Evolutionary conservation across 768 basidiomycete genomes (phyloP).

Genomic region (Kwoniella bestiolae): DNA sequence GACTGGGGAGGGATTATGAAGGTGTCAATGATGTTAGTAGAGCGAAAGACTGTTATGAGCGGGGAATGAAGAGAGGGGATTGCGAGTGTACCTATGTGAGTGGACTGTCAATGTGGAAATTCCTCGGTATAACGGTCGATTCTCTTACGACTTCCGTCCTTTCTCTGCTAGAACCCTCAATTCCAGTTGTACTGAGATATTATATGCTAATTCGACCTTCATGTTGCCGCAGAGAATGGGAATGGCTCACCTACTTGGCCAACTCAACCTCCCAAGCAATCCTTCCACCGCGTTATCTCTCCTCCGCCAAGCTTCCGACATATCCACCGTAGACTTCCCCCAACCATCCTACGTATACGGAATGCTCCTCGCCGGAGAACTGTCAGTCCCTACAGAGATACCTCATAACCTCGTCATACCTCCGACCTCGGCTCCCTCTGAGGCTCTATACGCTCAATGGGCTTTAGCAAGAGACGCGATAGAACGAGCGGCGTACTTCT

Average conservation of each 20-base stretch:
- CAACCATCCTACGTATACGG: constrained; percentile 72
- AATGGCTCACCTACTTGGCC: constrained; percentile 88
- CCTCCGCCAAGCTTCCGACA: constrained; percentile 75
- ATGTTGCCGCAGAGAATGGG: constrained; percentile 96
- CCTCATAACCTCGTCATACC: constrained; percentile 64
- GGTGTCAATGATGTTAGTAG: constrained; percentile 71
- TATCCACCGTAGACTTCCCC: constrained; percentile 74
- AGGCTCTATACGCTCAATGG: constrained; percentile 51
- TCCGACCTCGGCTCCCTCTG: constrained; percentile 57
- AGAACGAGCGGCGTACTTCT: constrained; percentile 81
- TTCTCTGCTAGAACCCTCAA: too few relatives aligned
- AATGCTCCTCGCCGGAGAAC: constrained; percentile 83
- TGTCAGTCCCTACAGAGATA: constrained; percentile 66
- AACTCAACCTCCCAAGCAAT: constrained; percentile 69
- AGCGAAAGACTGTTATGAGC: constrained; percentile 84
- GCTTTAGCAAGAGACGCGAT: constrained; percentile 75
- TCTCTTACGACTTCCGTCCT: too few relatives aligned
- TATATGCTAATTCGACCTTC: too few relatives aligned
- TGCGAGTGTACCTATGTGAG: constrained; percentile 81
- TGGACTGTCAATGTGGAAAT: too few relatives aligned
- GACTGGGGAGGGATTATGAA: constrained; percentile 89
- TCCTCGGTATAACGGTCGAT: too few relatives aligned
- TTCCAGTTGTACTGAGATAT: too few relatives aligned
- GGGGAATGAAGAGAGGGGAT: constrained; percentile 74
- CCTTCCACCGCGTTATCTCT: constrained; percentile 69